These are phyloP conservation scores for Picochlorum sp. DNA, from an alignment of 139 green algal genomes.

Conservation along the genomic window DNA sequence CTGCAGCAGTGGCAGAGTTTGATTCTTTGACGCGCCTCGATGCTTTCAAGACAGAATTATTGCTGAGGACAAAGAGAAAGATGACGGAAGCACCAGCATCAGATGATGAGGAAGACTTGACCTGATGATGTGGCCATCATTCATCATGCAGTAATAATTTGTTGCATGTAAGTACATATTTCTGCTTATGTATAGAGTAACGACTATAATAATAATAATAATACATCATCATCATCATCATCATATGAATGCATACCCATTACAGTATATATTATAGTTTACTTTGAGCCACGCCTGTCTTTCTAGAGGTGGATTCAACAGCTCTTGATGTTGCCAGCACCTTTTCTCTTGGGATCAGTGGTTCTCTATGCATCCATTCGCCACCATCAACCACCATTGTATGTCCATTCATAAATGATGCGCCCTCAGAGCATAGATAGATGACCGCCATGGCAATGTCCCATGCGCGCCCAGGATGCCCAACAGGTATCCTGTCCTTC, in stretches of 20 bases:
- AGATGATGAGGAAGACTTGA: conserved; percentile 45
- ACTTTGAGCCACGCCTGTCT: conserved; percentile 35
- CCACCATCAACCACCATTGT: conserved; percentile 81
- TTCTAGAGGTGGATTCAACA: conserved; percentile 59
- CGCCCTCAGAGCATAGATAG: conserved; percentile 63
- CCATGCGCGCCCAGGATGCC: conserved; percentile 62
- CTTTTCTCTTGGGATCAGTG: conserved; percentile 37
- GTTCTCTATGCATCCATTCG: conserved; percentile 63
- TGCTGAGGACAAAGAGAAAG: conserved; percentile 41
- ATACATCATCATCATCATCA: no score
- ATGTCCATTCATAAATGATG: conserved; percentile 48
- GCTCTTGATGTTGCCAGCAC: conserved; percentile 46
- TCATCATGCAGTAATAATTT: no score
- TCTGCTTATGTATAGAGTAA: no score
- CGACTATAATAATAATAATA: no score
- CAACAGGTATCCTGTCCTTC: conserved; percentile 51
- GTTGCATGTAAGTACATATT: not conserved
- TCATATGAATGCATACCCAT: not conserved
- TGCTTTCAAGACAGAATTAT: conserved; percentile 71
- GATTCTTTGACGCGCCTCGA: conserved; percentile 85
- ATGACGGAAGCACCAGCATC: conserved; percentile 16
- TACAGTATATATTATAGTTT: not conserved
- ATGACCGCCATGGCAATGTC: conserved; percentile 84
- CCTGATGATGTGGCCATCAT: conserved; percentile 1
- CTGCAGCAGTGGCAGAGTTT: conserved; percentile 74